Conservation (phyloP, 75 land plant species). For the Picea glauca region DNA sequence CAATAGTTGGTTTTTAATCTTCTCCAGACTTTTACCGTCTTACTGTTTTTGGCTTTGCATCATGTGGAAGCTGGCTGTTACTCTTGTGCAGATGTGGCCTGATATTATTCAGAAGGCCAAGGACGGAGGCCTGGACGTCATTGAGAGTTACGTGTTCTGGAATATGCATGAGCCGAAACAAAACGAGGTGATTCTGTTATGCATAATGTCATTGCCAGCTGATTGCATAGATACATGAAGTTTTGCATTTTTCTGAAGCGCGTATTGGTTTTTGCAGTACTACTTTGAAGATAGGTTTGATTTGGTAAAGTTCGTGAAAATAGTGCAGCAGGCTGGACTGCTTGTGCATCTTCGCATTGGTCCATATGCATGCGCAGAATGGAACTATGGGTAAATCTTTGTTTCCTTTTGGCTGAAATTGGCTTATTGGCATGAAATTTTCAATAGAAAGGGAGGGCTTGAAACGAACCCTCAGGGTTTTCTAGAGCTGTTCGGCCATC, state of each 20-base stretch:
- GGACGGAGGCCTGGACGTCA: constrained; percentile 21
- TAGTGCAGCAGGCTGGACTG: constrained; percentile 52
- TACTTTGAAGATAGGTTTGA: constrained; percentile 51
- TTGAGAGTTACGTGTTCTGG: constrained; percentile 23
- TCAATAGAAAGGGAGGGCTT: not conserved
- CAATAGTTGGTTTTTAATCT: not conserved
- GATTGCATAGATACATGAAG: not conserved
- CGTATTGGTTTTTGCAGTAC: constrained; percentile 24
- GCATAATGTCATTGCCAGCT: not conserved
- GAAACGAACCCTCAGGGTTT: not conserved
- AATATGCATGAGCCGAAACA: constrained; percentile 6
- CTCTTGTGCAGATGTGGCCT: constrained; percentile 19
- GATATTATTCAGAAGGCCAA: constrained; percentile 16
- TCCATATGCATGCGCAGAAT: constrained; percentile 86
- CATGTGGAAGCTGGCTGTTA: constrained; percentile 6
- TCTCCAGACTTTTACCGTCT: not conserved
- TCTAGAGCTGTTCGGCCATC: not conserved
- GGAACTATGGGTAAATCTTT: constrained; percentile 79
- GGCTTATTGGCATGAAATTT: not conserved
- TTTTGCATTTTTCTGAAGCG: not conserved
- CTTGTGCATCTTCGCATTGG: constrained; percentile 77
- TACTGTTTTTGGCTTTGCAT: not conserved
- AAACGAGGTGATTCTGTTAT: not conserved
- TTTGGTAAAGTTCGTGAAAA: constrained; percentile 51
- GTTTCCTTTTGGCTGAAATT: constrained; percentile 1